These are phyloP conservation scores for Vicia faba DNA, from an alignment of 306 rosid genomes.

Conservation along the genomic window DNA sequence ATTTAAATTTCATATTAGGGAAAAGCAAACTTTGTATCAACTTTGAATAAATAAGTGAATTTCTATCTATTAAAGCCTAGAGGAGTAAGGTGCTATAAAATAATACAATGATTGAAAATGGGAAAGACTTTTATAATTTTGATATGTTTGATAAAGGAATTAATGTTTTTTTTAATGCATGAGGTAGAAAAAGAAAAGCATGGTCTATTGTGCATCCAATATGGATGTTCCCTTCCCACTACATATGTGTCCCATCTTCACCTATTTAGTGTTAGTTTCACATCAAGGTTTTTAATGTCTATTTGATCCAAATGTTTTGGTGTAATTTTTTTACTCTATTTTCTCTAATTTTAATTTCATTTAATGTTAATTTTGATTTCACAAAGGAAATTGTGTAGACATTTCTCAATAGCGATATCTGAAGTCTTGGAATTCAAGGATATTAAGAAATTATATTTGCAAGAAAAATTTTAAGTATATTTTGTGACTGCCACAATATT, in stretches of 20 bases:
- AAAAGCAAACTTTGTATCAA: conserved; percentile 23
- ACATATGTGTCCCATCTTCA: conserved; percentile 12
- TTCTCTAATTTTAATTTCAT: too few species aligned
- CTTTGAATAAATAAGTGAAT: conserved; percentile 12
- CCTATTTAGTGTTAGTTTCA: conserved; percentile 7
- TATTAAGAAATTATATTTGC: too few species aligned
- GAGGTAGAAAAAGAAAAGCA: conserved; percentile 30
- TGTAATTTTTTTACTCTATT: too few species aligned
- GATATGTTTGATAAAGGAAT: conserved; percentile 10
- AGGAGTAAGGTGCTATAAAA: not conserved
- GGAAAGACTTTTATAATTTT: not conserved
- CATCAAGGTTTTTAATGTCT: not conserved
- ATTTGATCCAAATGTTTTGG: not conserved
- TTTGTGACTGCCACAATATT: not conserved
- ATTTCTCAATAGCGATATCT: not conserved
- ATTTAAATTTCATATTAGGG: not conserved
- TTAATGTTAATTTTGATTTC: too few species aligned
- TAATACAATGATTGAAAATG: conserved; percentile 31
- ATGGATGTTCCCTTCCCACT: conserved; percentile 16
- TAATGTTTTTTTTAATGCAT: conserved; percentile 7
- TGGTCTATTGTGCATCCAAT: conserved; percentile 13
- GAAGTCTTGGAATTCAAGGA: too few species aligned
- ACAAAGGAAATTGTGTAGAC: not conserved
- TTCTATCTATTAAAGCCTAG: not conserved
- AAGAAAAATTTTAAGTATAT: too few species aligned